phyloP scores from a whole-genome alignment of 2,329 filamentous ascomycete species.

The Clarireedia paspali region DNA sequence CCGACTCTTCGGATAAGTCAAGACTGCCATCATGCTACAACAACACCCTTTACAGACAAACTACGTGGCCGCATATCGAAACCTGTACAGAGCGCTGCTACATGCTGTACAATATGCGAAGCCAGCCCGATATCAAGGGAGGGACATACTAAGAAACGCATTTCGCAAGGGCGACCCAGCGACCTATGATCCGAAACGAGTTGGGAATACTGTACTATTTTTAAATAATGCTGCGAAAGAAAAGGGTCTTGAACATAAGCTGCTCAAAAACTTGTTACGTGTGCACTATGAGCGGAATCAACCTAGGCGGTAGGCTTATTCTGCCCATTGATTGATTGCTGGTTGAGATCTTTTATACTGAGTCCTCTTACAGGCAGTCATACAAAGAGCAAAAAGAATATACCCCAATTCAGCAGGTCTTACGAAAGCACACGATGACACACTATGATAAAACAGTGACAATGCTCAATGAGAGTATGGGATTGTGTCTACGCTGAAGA shows the following conservation, averaged over 20 bases:
- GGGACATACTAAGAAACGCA: slow-evolving; percentile 49
- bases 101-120: slow-evolving; percentile 64
- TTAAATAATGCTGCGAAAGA: slow-evolving; percentile 55
- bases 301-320: background rate
- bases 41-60: slow-evolving; percentile 24
- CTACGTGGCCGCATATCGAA: slow-evolving; percentile 59
- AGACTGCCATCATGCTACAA: too few relatives aligned
- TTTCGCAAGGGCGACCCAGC: slow-evolving; percentile 45
- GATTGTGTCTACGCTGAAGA: slow-evolving; percentile 49
- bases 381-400: background rate
- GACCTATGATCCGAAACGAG: slow-evolving; percentile 41
- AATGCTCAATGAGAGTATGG: slow-evolving; percentile 70
- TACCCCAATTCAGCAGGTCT: slow-evolving; percentile 11
- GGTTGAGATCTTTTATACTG: background rate
- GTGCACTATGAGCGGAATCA: slow-evolving; percentile 29
- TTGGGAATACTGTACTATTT: slow-evolving; percentile 63
- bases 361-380: background rate
- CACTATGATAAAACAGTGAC: slow-evolving; percentile 63
- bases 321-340: background rate
- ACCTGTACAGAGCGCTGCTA: slow-evolving; percentile 59
- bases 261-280: slow-evolving; percentile 61
- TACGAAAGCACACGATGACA: slow-evolving; percentile 31
- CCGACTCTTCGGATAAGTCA: background rate
- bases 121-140: slow-evolving; percentile 56
- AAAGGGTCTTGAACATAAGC: slow-evolving; percentile 61